phyloP scores from a whole-genome alignment of 2,329 filamentous ascomycete genomes.

The Neopestalotiopsis sp. region DNA sequence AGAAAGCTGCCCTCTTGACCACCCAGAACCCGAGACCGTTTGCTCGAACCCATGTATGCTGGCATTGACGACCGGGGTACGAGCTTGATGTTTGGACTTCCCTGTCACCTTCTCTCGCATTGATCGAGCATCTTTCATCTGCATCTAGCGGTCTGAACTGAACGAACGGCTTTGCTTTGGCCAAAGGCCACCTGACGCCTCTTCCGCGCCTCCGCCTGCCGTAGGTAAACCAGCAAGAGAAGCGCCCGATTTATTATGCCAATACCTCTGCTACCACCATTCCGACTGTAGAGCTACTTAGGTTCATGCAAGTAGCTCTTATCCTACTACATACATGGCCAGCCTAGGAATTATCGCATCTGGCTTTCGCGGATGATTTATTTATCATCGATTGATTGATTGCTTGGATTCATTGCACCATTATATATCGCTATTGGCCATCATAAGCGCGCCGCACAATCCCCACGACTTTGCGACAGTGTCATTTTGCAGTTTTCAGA shows the following conservation, averaged over 20 bases:
- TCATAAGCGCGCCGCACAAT: neutral
- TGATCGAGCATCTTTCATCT: neutral
- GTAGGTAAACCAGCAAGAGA: neutral
- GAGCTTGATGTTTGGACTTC: neutral
- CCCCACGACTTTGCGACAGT: neutral
- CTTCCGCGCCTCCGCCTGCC: neutral
- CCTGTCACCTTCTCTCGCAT: neutral
- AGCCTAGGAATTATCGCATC: neutral
- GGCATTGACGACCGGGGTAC: neutral
- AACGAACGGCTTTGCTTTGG: neutral
- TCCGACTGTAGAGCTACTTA: neutral
- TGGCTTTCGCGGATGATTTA: neutral
- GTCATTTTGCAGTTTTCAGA: neutral
- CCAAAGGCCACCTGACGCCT: neutral
- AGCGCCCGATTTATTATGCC: neutral
- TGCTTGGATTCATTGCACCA: neutral
- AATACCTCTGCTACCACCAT: neutral
- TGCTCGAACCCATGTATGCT: neutral
- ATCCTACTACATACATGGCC: too few relatives aligned
- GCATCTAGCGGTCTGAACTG: slow-evolving; percentile 11
- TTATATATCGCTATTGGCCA: neutral
- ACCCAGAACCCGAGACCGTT: neutral
- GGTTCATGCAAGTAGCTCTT: too few relatives aligned
- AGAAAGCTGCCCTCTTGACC: neutral
- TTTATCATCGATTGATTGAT: neutral